phyloP scores from a whole-genome alignment of 805 yeast genomes.

The Candida dajiaensis region DNA sequence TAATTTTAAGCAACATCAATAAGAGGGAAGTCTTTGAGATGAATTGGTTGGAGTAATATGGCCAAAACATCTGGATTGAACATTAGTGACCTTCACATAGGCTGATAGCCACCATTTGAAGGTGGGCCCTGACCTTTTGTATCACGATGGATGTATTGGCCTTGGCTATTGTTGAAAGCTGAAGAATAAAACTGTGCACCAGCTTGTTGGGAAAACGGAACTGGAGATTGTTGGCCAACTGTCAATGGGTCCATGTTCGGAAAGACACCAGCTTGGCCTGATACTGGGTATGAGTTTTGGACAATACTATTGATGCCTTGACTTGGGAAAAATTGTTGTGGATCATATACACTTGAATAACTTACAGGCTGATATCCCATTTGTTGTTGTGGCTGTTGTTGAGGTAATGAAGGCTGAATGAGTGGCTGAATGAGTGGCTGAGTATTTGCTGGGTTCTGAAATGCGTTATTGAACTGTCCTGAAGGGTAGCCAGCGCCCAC shows the following conservation, averaged over 20 bases:
- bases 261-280: background rate
- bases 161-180: background rate
- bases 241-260: background rate
- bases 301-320: background rate
- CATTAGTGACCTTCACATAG: background rate
- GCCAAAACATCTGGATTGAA: background rate
- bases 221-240: background rate
- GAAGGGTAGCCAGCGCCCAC: background rate
- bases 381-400: background rate
- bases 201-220: background rate
- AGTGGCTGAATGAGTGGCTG: background rate
- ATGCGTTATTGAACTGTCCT: background rate
- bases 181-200: background rate
- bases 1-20: background rate
- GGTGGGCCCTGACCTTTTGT: background rate
- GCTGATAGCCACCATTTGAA: background rate
- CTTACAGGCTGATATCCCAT: background rate
- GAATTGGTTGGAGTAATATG: background rate
- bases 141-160: background rate
- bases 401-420: background rate
- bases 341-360: background rate
- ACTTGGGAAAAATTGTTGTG: background rate
- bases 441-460: background rate
- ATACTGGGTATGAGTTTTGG: background rate
- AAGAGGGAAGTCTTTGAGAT: too few relatives aligned